Evolutionary conservation across 2,329 filamentous ascomycete genomes (phyloP).

Genomic region (Delphinella strobiligena): DNA sequence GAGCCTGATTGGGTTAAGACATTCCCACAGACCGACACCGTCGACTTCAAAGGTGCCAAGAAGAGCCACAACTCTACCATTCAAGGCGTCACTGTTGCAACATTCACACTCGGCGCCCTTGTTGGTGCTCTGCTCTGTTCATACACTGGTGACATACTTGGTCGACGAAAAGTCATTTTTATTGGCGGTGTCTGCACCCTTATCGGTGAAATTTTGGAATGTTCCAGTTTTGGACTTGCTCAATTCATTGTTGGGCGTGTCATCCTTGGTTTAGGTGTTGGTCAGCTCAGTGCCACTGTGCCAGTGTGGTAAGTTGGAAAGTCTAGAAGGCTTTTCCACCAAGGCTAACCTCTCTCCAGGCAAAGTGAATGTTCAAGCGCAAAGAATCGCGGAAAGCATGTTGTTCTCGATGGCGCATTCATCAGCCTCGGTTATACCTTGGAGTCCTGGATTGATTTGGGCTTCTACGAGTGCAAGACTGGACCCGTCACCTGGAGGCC

Average conservation of each 20-base stretch:
- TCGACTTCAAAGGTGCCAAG: slow-evolving; percentile 23
- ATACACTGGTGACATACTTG: slow-evolving; percentile 33
- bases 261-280: slow-evolving; percentile 32
- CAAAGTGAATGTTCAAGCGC: slow-evolving; percentile 28
- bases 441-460: slow-evolving; percentile 38
- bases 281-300: slow-evolving; percentile 31
- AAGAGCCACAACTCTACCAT: slow-evolving; percentile 34
- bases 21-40: slow-evolving; percentile 40
- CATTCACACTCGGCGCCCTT: slow-evolving; percentile 35
- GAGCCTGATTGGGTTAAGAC: slow-evolving; percentile 27
- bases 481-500: slow-evolving; percentile 32
- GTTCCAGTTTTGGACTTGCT: slow-evolving; percentile 31
- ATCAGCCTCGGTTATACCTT: slow-evolving; percentile 33
- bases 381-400: slow-evolving; percentile 28
- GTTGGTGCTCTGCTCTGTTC: slow-evolving; percentile 35
- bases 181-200: slow-evolving; percentile 27
- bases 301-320: no score
- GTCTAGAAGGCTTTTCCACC: no score
- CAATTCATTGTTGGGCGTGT: slow-evolving; percentile 36
- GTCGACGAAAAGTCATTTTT: slow-evolving; percentile 34
- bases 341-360: no score
- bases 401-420: slow-evolving; percentile 34
- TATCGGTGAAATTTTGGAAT: slow-evolving; percentile 32
- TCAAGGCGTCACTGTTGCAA: slow-evolving; percentile 32
- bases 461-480: slow-evolving; percentile 26